These are phyloP conservation scores for Verticillium zaregamsianum DNA, from an alignment of 2,329 filamentous ascomycete species.

Conservation along the genomic window DNA sequence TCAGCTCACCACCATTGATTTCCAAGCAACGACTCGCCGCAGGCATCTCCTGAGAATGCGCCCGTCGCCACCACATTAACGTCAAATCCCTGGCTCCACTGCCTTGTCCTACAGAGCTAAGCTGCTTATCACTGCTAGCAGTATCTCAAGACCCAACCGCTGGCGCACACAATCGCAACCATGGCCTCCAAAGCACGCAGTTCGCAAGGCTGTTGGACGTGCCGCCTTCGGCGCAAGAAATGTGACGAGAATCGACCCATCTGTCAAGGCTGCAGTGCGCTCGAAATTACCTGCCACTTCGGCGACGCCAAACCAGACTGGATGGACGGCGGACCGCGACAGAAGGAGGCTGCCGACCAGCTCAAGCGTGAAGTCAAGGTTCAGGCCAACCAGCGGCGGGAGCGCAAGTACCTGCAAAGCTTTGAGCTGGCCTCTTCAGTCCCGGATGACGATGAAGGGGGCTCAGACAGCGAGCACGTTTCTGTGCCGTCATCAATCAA, in stretches of 20 bases:
- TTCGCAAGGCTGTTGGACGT: conserved; percentile 55
- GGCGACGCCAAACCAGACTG: conserved; percentile 48
- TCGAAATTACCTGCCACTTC: conserved; percentile 56
- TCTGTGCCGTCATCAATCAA: conserved; percentile 8
- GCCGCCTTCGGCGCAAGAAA: conserved; percentile 57
- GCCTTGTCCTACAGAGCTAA: background rate
- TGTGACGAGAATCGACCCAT: conserved; percentile 51
- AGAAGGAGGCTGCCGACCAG: conserved; percentile 17
- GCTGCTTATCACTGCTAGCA: background rate
- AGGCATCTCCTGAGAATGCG: background rate
- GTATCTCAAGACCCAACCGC: background rate
- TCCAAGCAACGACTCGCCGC: background rate
- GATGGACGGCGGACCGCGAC: conserved; percentile 41
- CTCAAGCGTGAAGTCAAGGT: conserved; percentile 19
- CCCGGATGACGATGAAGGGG: conserved; percentile 5
- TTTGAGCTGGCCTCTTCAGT: conserved; percentile 17
- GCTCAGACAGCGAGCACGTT: conserved; percentile 6
- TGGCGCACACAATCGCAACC: background rate
- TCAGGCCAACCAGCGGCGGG: conserved; percentile 24
- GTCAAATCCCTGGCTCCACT: background rate
- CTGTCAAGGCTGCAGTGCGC: conserved; percentile 44
- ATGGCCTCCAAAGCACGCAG: conserved; percentile 27
- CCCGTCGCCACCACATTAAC: background rate
- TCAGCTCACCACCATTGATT: background rate
- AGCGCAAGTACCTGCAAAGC: conserved; percentile 41